Evolutionary conservation across 805 yeast genomes (phyloP).

Genomic region (Hanseniaspora lachancei): DNA sequence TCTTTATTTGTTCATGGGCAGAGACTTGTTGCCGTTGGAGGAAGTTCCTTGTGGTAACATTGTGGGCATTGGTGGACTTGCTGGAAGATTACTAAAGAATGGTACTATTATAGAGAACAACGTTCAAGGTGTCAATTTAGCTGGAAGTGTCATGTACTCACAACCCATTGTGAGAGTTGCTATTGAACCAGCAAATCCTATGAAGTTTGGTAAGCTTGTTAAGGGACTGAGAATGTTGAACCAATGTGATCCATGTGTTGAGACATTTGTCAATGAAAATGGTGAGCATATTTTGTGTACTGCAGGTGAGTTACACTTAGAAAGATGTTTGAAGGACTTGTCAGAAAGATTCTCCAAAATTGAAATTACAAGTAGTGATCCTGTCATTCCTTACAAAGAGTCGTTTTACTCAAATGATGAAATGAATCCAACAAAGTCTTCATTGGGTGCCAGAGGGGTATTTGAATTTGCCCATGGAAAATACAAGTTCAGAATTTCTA

Average conservation of each 20-base stretch:
- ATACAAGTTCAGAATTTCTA: slow-evolving; percentile 30
- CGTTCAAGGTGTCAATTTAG: slow-evolving; percentile 55
- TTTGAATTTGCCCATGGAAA: slow-evolving; percentile 40
- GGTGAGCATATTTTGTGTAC: slow-evolving; percentile 92
- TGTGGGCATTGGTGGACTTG: slow-evolving; percentile 87
- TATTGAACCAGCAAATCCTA: slow-evolving; percentile 83
- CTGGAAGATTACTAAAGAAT: slow-evolving; percentile 65
- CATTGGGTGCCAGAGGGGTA: slow-evolving; percentile 38
- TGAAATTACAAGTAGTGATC: slow-evolving; percentile 75
- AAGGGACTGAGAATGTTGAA: slow-evolving; percentile 66
- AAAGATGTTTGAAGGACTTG: slow-evolving; percentile 83
- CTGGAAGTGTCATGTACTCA: slow-evolving; percentile 59
- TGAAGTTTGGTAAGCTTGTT: slow-evolving; percentile 60
- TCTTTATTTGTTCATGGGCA: slow-evolving; percentile 78
- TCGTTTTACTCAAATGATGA: slow-evolving; percentile 47
- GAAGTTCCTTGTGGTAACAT: slow-evolving; percentile 89
- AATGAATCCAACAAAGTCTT: slow-evolving; percentile 37
- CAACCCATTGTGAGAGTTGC: slow-evolving; percentile 93
- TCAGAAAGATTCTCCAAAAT: slow-evolving; percentile 84
- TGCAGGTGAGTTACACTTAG: slow-evolving; percentile 93
- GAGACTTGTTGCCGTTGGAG: slow-evolving; percentile 65
- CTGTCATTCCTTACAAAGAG: slow-evolving; percentile 89
- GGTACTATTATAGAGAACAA: slow-evolving; percentile 63
- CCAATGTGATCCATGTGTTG: slow-evolving; percentile 90
- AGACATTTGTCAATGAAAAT: slow-evolving; percentile 67